Evolutionary conservation across 2,329 filamentous ascomycete species (phyloP), one percentile per base, ranked within the genome.

Genomic region (Neodidymelliopsis sp.): DNA sequence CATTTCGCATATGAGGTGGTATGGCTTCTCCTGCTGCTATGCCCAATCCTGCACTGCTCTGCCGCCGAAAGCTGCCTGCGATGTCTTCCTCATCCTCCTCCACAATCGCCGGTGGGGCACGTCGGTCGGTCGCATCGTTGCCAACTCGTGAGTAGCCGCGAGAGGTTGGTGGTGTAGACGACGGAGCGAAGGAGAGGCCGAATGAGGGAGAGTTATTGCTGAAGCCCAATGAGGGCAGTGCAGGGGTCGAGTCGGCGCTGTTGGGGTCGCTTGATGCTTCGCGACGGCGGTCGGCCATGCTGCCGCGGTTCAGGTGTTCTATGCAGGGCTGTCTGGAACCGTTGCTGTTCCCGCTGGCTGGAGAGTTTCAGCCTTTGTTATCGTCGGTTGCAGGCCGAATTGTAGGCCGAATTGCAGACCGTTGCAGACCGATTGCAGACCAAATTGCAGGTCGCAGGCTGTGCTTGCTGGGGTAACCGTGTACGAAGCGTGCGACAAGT

Each of bases 91-190:
- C 69, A 25, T 69, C 71, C 13, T 71, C 63, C 23, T 70, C 65
- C 27, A 69, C 66, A 34, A 67, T 55, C 6, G 63, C 64, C 23
- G 67, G 56, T 5, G 61, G 58, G 10, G 60, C 53, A 40, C 49
- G 59, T 15, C 66, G 60, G 15, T 73, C 71, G 42, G 62, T 60
- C 12, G 66, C 62, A 36, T 74, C 69, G 50, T 67, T 72, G 15
- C 64, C 62, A 9, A 75, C 60, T 45, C 71, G 63, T 20, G 67
- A 53, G 50, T 75, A 73, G 25, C 63, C 67, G 37, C 71, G 65
- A 27, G 70, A 66, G 53, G 33, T 49, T 23, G 62, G 56, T 18
- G 66, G 62, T 37, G 57, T 61, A 7, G 59, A 47, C 4, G 61
- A 56, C 7, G 62, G 47, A 7, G 47, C 53, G 44, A 67, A 54